Evolutionary conservation across 164 flowering plant genomes (phyloP), one percentile per base, ranked within the genome.

Genomic region (Stephania yunnanensis): DNA sequence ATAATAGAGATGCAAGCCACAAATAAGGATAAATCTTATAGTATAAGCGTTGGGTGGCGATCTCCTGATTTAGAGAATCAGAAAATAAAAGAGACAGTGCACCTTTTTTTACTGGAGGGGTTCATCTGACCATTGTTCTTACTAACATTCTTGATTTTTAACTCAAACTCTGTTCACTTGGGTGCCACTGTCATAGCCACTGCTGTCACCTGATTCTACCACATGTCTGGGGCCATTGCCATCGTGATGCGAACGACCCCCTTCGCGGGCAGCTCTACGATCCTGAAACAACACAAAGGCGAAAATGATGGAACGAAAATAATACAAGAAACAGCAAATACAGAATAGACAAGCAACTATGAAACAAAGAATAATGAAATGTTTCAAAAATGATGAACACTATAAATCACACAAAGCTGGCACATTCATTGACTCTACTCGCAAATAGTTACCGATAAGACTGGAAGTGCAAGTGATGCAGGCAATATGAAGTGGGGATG

Each of bases 181-280:
- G 50, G 78, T 82, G 53, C 86, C 69, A 74, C 91, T 92, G 65
- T 92, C 94, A 76, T 87, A 88, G n/a, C 93, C 92, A 73, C 93
- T 89, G 65, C 97, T 89, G 71, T 92, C 94, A 65, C 91, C 92
- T 25, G 90, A 92, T 79, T 89, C 97, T 69, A 71, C 64, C 66
- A 82, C 75, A 29, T 76, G 86, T 72, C 83, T 89, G 44, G 61
- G 17, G 31, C 76, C 75, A 30, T 82, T 87, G 55, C 76, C 75
- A 22, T 82, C 87, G 48, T 52, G 86, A 64, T 80, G 83, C 22
- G 75, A 20, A 30, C 82, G 87, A 72, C 83, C 87, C 13, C 76
- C 79, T 42, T 90, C 92, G 63, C 89, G 75, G 29, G 84, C 80
- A 67, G 79, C 66, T 73, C 84, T 83, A 64, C 89, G 87, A 22